Evolutionary conservation across 1,284 basidiomycete genomes (phyloP), one percentile per base, ranked within the genome.

Genomic region (Microbotryum silenes-acaulis): DNA sequence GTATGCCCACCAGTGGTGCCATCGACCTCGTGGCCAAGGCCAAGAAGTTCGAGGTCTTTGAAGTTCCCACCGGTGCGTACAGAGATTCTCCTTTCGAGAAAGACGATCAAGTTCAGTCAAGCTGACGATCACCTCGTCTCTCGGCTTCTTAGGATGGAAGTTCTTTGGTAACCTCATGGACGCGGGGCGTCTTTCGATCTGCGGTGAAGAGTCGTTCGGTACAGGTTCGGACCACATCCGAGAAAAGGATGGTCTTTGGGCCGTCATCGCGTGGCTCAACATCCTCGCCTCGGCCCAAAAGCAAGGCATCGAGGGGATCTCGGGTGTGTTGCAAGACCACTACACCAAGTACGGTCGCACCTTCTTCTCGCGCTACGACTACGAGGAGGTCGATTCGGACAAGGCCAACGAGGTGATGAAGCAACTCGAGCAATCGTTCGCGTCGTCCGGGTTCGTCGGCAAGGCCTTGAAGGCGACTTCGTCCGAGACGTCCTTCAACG

Each of bases 151-250:
- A 91, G 90, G 94, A 60, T 97, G 91, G 94, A 98, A 98, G 79
- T 98, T 98, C 84, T 98, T 98, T 74, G 96, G 94, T 58, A 98
- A 98, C 80, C 81, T 98, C 68, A 98, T 98, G 94, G 94, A 98
- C 76, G 94, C 96, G 51, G 93, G 92, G 1, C 83, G 90, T 51
- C 83, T 98, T 48, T 97, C 92, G 56, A 97, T 98, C 75, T 98
- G 94, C 73, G 94, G 94, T 70, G 94, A 98, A 76, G 94, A 98
- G 79, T 93, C 89, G 12, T 98, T 98, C 77, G 94, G 94, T 64
- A 98, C 94, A n/a, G 94, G 94, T 21, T 97, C 94, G 20, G 94
- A 98, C 78, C 94, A 98, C 78, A 96, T 98, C 72, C 89, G 94
- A 68, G 94, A 98, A 81, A 98, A 98, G 82, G 94, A 98, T 74